Evolutionary conservation across 31 red algal genomes (phyloP).

Genomic region (Asparagopsis taxiformis): DNA sequence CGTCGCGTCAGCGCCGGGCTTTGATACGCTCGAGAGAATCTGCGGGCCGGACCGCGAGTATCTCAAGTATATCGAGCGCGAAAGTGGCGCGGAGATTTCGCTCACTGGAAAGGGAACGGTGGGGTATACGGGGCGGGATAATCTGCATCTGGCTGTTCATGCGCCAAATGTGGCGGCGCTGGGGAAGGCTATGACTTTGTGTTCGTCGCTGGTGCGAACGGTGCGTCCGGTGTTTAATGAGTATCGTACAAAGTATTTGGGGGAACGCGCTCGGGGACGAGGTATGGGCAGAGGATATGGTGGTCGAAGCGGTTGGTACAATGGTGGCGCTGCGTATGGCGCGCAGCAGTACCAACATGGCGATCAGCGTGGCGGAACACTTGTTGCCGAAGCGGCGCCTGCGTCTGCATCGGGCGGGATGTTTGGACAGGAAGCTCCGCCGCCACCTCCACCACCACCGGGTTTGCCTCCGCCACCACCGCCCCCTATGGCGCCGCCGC

Average conservation of each 20-base stretch:
- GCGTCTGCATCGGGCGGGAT: neutral
- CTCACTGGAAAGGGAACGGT: conserved; percentile 20
- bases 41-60: conserved; percentile 32
- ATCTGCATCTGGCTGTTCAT: conserved; percentile 31
- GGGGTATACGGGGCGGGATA: conserved; percentile 14
- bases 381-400: neutral
- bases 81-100: conserved; percentile 24
- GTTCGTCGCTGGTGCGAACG: conserved; percentile 29
- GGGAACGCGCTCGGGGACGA: neutral
- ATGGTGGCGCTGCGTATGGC: too few relatives aligned
- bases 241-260: conserved; percentile 24
- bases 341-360: too few relatives aligned
- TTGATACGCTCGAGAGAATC: conserved; percentile 33
- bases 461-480: conserved; percentile 1
- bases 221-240: conserved; percentile 41
- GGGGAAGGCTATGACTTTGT: conserved; percentile 10
- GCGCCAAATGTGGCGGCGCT: conserved; percentile 14
- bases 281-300: neutral
- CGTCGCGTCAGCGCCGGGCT: conserved; percentile 7
- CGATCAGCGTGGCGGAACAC: too few relatives aligned
- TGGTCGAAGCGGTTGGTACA: too few relatives aligned
- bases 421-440: conserved; percentile 8
- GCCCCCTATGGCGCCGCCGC: conserved; percentile 8
- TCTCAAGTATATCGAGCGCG: conserved; percentile 22
- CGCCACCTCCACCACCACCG: conserved; percentile 2